Evolutionary conservation across 148 eudicot genomes (phyloP).

Genomic region (Camellia japonica): DNA sequence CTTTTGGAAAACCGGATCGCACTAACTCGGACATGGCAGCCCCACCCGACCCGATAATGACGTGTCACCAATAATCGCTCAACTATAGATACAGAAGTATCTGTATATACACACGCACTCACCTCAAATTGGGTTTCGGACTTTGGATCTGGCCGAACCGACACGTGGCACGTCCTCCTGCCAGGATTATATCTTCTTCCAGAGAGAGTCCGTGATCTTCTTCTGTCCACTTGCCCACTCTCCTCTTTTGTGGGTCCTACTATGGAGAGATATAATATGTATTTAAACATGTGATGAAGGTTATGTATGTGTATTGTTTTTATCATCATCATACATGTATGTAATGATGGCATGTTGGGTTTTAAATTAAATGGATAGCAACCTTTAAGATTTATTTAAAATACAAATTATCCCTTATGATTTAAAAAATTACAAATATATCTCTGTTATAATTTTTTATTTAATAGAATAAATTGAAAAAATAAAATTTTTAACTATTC

Average conservation of each 20-base stretch:
- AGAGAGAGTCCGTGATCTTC: background rate
- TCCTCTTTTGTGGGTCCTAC: background rate
- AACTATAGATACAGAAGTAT: background rate
- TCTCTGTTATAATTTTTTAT: too few relatives aligned
- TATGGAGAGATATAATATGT: background rate
- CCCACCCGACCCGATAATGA: background rate
- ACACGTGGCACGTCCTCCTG: constrained; percentile 13
- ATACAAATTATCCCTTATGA: too few relatives aligned
- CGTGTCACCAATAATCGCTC: background rate
- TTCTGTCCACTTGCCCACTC: background rate
- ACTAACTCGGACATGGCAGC: too few relatives aligned
- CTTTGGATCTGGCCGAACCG: background rate
- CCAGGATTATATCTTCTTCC: constrained; percentile 11
- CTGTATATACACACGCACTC: background rate
- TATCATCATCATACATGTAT: background rate
- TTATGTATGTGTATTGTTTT: background rate
- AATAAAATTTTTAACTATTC: too few relatives aligned
- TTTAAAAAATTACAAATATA: too few relatives aligned
- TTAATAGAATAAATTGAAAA: too few relatives aligned
- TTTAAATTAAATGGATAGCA: too few relatives aligned
- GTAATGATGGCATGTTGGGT: background rate
- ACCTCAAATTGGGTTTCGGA: too few relatives aligned
- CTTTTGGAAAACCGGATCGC: too few relatives aligned
- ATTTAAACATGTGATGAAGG: background rate
- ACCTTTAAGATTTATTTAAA: too few relatives aligned